Evolutionary conservation across 306 rosid species (phyloP).

Genomic region (Vachellia collinsii): DNA sequence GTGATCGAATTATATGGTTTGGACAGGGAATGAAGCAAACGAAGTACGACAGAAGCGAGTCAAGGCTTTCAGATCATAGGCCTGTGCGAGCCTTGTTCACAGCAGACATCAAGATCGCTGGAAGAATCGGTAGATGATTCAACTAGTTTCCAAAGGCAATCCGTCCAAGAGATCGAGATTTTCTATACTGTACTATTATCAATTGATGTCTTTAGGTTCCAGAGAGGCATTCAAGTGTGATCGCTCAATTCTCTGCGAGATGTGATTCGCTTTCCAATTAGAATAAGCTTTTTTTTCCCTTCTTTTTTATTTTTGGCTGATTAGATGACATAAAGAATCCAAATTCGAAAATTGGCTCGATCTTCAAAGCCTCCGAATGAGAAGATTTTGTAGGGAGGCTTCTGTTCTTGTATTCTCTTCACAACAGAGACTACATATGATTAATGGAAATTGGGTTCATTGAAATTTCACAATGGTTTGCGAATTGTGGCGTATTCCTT

Average conservation of each 20-base stretch:
- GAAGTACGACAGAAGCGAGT: constrained; percentile 47
- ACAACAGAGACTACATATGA: background rate
- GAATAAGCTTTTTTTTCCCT: background rate
- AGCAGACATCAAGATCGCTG: constrained; percentile 39
- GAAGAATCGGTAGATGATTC: constrained; percentile 27
- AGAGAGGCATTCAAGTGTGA: constrained; percentile 29
- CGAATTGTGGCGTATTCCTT: background rate
- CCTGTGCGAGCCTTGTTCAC: constrained; percentile 54
- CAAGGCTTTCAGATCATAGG: constrained; percentile 56
- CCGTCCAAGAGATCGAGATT: constrained; percentile 42
- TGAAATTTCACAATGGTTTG: background rate
- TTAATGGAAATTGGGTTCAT: background rate
- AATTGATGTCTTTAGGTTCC: constrained; percentile 7
- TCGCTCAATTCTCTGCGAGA: constrained; percentile 41
- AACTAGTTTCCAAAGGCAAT: constrained; percentile 19
- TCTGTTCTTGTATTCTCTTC: background rate
- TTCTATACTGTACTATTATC: constrained; percentile 1
- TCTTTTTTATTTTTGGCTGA: background rate
- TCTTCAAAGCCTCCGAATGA: background rate
- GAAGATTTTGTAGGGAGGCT: background rate
- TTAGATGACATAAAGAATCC: constrained; percentile 14
- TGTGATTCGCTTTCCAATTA: constrained; percentile 28
- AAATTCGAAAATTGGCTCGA: background rate
- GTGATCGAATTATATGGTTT: constrained; percentile 62
- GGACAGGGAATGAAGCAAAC: constrained; percentile 61